These are phyloP conservation scores for Yarrowia phangngaensis DNA, from an alignment of 805 yeast species.

Conservation along the genomic window DNA sequence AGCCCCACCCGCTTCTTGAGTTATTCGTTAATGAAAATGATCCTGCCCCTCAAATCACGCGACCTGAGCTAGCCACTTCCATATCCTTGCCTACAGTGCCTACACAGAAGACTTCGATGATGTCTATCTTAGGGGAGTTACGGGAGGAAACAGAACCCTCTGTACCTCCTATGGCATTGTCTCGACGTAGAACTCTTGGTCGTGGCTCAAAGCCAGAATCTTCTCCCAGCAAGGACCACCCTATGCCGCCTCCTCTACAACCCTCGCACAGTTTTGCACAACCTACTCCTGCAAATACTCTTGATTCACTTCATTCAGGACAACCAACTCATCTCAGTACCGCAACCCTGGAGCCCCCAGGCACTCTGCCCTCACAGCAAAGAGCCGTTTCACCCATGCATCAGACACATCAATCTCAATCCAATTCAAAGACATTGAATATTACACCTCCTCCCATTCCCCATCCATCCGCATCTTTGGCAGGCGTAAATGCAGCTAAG, in stretches of 20 bases:
- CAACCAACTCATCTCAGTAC: conserved; percentile 16
- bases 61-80: conserved; percentile 21
- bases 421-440: not conserved
- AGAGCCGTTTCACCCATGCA: conserved; percentile 1
- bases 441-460: conserved; percentile 4
- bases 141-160: conserved; percentile 15
- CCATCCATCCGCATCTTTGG: conserved; percentile 15
- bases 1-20: conserved; percentile 69
- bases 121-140: conserved; percentile 6
- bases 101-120: conserved; percentile 9
- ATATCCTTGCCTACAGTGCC: conserved; percentile 20
- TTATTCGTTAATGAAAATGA: conserved; percentile 57
- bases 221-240: conserved; percentile 8
- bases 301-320: not conserved
- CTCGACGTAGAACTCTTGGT: conserved; percentile 19
- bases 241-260: conserved; percentile 21
- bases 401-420: not conserved
- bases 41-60: conserved; percentile 29
- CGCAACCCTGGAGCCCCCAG: too few relatives aligned
- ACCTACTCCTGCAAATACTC: too few relatives aligned
- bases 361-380: conserved; percentile 10
- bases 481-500: conserved; percentile 12
- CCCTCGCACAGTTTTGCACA: conserved; percentile 21
- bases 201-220: conserved; percentile 4
- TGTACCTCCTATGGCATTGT: conserved; percentile 24